Evolutionary conservation across 441 rosid species (phyloP).

Genomic region (Cnidoscolus chayamansa): DNA sequence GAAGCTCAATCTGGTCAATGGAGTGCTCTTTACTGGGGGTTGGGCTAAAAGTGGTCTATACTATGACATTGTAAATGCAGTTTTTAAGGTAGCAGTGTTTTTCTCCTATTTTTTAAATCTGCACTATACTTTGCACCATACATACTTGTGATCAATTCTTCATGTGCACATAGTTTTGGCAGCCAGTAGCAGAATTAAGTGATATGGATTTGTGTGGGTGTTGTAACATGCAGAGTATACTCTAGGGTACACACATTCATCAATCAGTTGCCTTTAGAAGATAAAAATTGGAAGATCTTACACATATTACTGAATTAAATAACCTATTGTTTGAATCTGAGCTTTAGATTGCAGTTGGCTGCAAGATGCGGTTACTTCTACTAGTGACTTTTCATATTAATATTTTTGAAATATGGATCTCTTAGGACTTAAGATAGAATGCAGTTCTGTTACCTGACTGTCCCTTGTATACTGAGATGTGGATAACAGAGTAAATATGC

Average conservation of each 20-base stretch:
- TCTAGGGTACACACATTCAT: not conserved
- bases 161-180: not conserved
- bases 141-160: slow-evolving; percentile 3
- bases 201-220: not conserved
- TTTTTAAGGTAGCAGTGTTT: slow-evolving; percentile 52
- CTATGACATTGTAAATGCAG: slow-evolving; percentile 42
- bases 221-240: not conserved
- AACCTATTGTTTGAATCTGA: not conserved
- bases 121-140: not conserved
- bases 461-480: not conserved
- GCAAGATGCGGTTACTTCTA: not conserved
- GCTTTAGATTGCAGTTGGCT: not conserved
- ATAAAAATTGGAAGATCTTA: not conserved
- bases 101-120: not conserved
- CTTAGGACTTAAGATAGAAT: not conserved
- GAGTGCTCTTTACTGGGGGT: slow-evolving; percentile 85
- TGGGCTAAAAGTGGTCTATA: slow-evolving; percentile 78
- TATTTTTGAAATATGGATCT: not conserved
- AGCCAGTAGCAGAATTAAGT: slow-evolving; percentile 10
- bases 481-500: not conserved
- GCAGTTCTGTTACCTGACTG: not conserved
- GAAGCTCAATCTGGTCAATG: slow-evolving; percentile 85
- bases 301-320: not conserved
- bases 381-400: not conserved
- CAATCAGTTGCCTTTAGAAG: slow-evolving; percentile 2